Base-by-base conservation (phyloP, 2,329 filamentous ascomycete species). In the Penicillium sp. region DNA sequence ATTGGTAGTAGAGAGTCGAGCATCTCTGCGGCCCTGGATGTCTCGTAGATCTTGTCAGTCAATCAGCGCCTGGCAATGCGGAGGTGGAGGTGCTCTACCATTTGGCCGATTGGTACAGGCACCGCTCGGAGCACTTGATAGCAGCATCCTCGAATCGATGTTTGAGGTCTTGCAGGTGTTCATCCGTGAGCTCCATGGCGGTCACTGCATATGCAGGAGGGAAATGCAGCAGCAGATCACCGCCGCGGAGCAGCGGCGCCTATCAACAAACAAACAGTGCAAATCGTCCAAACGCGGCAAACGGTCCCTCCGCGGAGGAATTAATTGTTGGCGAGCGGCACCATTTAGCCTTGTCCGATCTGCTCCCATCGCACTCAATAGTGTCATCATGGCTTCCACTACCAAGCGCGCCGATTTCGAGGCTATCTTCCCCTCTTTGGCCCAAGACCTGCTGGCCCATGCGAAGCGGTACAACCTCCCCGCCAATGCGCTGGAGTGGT, bases 101-200 rank as follows among this genome's bases (percentile, higher is more conserved):
- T 81, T 97, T 97, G 18, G 93, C 84, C 5, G 91, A 93, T 58
- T 96, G 90, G 60, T 96, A 97, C 9, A 98, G 78, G 65, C 93
- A 95, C 64, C 93, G 77, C 63, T 98, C 93, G 1, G 89, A 94
- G 70, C 90, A 97, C 62, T 89, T 89, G 16, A 93, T 77, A 3
- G 93, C 84, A 19, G 91, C 88, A 58, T 89, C 84, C 63, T 94
- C 87, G 29, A 96, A 76, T 21, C 87, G 80, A 25, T 76, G 77
- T 58, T 84, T 81, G 45, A 94, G 73, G 59, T 88, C 83, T 39
- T 58, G 63, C 33, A 68, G 57, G 29, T 60, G 62, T 2, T 68
- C 65, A 25, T 63, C 59, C 1, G 59, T 65, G 34, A 64, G 62
- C 33, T 57, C 58, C 65, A 70, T 69, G 34, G 26, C 51, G 31